Base-by-base conservation (phyloP, 2,329 filamentous ascomycete species). In the Ophiocordyceps camponoti-floridani region DNA sequence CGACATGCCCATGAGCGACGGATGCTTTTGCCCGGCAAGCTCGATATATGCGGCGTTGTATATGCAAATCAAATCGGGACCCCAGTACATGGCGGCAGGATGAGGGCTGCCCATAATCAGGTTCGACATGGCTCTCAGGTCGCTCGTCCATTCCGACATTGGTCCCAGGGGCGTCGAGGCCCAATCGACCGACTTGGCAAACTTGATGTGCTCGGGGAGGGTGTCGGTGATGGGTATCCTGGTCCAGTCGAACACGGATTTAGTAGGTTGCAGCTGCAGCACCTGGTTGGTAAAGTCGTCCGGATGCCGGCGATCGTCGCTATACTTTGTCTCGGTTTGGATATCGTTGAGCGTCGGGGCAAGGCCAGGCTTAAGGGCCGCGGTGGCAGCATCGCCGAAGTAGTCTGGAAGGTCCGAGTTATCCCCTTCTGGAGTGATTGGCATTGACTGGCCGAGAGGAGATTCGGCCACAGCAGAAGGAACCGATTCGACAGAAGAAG, bases 21-120 rank as follows among this genome's bases (percentile, higher is more conserved):
- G 84, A 54, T 93, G 85, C 52, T 88, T 88, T 52, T 81, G 69
- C 4, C 84, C 84, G 3, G 82, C 82, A 35, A 89, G 63, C 9
- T 77, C 62, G 37, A 82, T 71, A 54, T 84, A 84, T 0, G 80
- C 77, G 52, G 83, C 79, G 51, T 86, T 86, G 60, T 86, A 86
- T 10, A 86, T 73, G 8, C 72, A 71, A 14, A 78, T 70, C 40
- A 75, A 66, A 12, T 87, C 77, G 2, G 70, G 66, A 0, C 84
- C 84, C 84, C 84, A 89, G 57, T 88, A 89, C 69, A 87, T 76
- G 8, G 81, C 79, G 5, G 79, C 76, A 1, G 82, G 80, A 54
- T 86, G 77, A 11, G 82, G 82, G 47, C 75, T 82, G 13, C 75
- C 80, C 82, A 91, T 87, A 52, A 93, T 77, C 40, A 89, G 62